phyloP scores from a whole-genome alignment of 1,284 basidiomycete species.

The Phaffia rhodozyma region DNA sequence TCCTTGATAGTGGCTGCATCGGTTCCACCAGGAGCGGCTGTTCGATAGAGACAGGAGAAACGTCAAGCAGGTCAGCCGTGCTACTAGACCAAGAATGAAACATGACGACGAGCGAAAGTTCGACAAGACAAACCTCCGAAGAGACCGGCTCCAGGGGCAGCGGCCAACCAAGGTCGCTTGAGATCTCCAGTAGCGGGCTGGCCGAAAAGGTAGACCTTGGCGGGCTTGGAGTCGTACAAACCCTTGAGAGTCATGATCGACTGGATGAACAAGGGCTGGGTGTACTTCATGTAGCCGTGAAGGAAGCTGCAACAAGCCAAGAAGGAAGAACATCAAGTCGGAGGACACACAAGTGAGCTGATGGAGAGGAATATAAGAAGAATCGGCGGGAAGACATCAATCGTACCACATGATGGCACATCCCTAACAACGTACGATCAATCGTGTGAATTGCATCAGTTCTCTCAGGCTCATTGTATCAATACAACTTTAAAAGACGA shows the following conservation, averaged over 20 bases:
- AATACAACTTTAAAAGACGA: background rate
- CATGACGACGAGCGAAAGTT: background rate
- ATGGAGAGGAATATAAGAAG: no score
- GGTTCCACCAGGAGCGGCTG: slow-evolving; percentile 27
- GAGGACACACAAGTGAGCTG: background rate
- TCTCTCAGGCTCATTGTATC: background rate
- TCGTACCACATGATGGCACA: slow-evolving; percentile 60
- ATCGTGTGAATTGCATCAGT: background rate
- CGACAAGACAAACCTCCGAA: slow-evolving; percentile 49
- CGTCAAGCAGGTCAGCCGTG: slow-evolving; percentile 1
- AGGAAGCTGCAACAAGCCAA: slow-evolving; percentile 43
- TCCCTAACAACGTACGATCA: slow-evolving; percentile 32
- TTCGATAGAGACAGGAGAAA: background rate
- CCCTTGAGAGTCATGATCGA: slow-evolving; percentile 78
- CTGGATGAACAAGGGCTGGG: slow-evolving; percentile 55
- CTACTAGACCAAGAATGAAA: background rate
- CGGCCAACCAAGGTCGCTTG: slow-evolving; percentile 79
- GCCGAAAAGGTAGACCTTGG: slow-evolving; percentile 65
- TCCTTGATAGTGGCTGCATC: slow-evolving; percentile 58
- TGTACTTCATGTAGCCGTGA: slow-evolving; percentile 56
- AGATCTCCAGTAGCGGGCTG: slow-evolving; percentile 72
- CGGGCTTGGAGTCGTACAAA: slow-evolving; percentile 69
- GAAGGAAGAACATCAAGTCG: background rate
- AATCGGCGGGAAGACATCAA: background rate
- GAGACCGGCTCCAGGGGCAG: slow-evolving; percentile 40